Evolutionary conservation across 495 filamentous ascomycete genomes (phyloP).

Genomic region (Lophiostoma macrostomum): DNA sequence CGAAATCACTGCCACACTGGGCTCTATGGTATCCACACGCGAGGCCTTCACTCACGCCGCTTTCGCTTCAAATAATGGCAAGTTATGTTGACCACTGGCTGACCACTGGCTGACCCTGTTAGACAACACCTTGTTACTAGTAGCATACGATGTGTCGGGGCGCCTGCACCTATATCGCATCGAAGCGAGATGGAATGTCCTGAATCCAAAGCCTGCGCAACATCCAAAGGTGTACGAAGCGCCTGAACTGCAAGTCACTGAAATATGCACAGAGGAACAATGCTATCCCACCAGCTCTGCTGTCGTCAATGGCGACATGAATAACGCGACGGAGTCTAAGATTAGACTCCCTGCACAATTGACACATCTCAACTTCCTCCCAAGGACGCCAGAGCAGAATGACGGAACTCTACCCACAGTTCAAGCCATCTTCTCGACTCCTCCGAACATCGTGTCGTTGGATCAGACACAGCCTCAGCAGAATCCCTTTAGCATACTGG

Average conservation of each 20-base stretch:
- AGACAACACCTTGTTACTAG: conserved; percentile 40
- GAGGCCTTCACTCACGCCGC: conserved; percentile 78
- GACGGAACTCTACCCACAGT: conserved; percentile 56
- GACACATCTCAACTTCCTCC: conserved; percentile 39
- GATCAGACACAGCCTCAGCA: conserved; percentile 53
- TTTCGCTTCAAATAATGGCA: conserved; percentile 69
- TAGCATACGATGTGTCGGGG: conserved; percentile 31
- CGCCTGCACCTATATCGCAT: conserved; percentile 41
- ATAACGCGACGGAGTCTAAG: conserved; percentile 3
- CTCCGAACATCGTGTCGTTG: conserved; percentile 43
- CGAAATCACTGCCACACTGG: conserved; percentile 64
- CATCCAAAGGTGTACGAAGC: conserved; percentile 13
- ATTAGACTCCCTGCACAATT: conserved; percentile 26
- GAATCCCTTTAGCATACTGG: conserved; percentile 64
- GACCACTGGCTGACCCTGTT: neutral
- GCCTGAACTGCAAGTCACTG: conserved; percentile 25
- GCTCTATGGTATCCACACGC: conserved; percentile 63
- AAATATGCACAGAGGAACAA: conserved; percentile 27
- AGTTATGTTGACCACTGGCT: neutral
- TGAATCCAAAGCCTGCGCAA: conserved; percentile 25
- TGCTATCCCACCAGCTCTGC: conserved; percentile 26
- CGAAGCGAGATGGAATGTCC: conserved; percentile 40
- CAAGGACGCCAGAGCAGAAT: conserved; percentile 36
- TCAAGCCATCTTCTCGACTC: conserved; percentile 66
- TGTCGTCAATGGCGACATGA: conserved; percentile 10